Percentiles rank a stretch among this genome's conserved stretches.
These are phyloP conservation scores for Grosmannia clavigera DNA, from an alignment of 2,329 filamentous ascomycete species.

Conservation along the genomic window DNA sequence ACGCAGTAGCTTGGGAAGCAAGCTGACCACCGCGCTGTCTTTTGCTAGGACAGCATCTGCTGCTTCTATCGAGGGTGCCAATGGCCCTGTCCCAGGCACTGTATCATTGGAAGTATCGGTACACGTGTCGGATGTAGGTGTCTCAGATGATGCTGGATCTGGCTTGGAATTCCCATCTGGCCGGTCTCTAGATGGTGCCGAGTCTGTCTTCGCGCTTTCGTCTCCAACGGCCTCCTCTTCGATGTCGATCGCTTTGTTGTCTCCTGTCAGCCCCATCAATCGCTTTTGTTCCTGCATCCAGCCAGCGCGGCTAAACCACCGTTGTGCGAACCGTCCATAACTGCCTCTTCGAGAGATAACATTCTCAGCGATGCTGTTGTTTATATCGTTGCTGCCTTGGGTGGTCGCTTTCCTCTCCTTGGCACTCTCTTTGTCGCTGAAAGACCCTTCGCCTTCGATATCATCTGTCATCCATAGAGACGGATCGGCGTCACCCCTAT, in stretches of 20 bases:
- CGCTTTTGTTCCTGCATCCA: conserved; percentile 64
- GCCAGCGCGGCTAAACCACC: conserved; percentile 80
- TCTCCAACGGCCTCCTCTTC: conserved; percentile 7
- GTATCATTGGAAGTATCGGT: conserved; percentile 5
- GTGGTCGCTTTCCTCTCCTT: not conserved
- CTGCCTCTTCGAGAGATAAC: conserved; percentile 72
- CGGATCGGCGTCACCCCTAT: conserved; percentile 15
- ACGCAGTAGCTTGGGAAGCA: conserved; percentile 74
- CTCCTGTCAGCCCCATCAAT: conserved; percentile 53
- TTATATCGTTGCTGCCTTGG: not conserved
- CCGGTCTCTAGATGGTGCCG: not conserved
- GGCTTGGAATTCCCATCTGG: not conserved
- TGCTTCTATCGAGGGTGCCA: not conserved
- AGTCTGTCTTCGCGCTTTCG: not conserved
- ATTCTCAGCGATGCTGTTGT: conserved; percentile 68
- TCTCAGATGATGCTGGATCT: not conserved
- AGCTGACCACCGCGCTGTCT: conserved; percentile 30
- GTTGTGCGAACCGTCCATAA: conserved; percentile 79
- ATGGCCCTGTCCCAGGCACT: not conserved
- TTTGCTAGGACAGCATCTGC: conserved; percentile 13
- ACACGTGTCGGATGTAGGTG: not conserved
- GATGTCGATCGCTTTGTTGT: conserved; percentile 26
- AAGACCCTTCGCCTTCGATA: not conserved
- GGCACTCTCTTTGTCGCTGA: conserved; percentile 14
- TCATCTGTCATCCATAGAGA: conserved; percentile 9